phyloP scores from a whole-genome alignment of 2,329 filamentous ascomycete genomes.

The Metarhizium album region DNA sequence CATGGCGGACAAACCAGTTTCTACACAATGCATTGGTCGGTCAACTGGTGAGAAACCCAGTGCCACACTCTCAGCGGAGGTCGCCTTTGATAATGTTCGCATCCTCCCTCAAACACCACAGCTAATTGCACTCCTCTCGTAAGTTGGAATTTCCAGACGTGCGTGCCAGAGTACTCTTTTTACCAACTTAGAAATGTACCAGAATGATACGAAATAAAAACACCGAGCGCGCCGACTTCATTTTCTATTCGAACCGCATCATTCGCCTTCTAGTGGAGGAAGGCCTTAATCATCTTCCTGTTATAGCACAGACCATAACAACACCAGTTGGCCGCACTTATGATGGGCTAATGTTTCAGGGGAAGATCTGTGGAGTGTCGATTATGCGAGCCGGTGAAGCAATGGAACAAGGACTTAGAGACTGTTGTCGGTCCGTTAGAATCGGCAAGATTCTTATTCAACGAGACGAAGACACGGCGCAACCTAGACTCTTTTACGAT shows the following conservation, averaged over 20 bases:
- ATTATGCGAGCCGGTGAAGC: conserved; percentile 98
- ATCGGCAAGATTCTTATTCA: conserved; percentile 99
- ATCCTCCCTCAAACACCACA: conserved; percentile 89
- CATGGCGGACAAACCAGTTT: conserved; percentile 11
- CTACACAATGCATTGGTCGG: conserved; percentile 60
- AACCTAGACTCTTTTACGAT: conserved; percentile 93
- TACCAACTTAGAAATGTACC: neutral
- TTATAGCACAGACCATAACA: conserved; percentile 77
- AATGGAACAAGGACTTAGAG: conserved; percentile 93
- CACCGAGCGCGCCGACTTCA: conserved; percentile 89
- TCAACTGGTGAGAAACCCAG: conserved; percentile 68
- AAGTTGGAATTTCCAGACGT: conserved; percentile 33
- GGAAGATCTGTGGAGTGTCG: conserved; percentile 95
- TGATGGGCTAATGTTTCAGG: conserved; percentile 86
- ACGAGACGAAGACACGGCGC: conserved; percentile 85
- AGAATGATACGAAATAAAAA: conserved; percentile 93
- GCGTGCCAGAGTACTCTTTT: neutral
- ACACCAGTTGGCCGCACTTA: conserved; percentile 86
- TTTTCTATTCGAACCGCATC: conserved; percentile 98
- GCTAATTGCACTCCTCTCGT: conserved; percentile 95
- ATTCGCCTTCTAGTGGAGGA: conserved; percentile 95
- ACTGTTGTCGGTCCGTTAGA: conserved; percentile 94
- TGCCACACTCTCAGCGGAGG: conserved; percentile 77
- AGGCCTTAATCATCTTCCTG: conserved; percentile 90
- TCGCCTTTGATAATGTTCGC: conserved; percentile 78